Percentiles rank a stretch among this genome's conserved stretches.
Evolutionary conservation across 2,329 filamentous ascomycete genomes (phyloP).

Genomic region (Curvularia verruculosa): DNA sequence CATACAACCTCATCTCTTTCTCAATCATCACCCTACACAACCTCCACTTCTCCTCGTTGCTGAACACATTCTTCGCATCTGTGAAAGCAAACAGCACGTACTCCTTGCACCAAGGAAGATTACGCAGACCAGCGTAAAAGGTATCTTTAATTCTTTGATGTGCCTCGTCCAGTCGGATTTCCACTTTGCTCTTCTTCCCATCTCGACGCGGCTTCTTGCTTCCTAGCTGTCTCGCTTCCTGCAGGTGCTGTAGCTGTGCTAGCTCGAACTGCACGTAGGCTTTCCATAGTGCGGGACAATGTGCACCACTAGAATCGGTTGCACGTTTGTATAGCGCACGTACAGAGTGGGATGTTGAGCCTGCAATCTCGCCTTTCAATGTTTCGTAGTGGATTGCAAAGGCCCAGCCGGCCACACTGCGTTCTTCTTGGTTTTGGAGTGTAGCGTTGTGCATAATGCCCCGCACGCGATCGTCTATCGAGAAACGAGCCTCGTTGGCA

Average conservation of each 20-base stretch:
- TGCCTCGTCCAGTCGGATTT: conserved; percentile 32
- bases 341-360: conserved; percentile 57
- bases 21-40: conserved; percentile 64
- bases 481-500: conserved; percentile 74
- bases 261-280: conserved; percentile 44
- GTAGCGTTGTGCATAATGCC: conserved; percentile 60
- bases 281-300: conserved; percentile 43
- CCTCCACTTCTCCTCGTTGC: conserved; percentile 57
- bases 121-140: conserved; percentile 62
- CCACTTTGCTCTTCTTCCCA: conserved; percentile 30
- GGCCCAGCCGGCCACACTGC: conserved; percentile 57
- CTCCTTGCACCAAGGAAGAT: conserved; percentile 68
- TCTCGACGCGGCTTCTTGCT: conserved; percentile 21
- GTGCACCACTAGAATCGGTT: conserved; percentile 43
- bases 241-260: conserved; percentile 9
- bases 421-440: conserved; percentile 35
- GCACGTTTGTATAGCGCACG: conserved; percentile 63
- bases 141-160: conserved; percentile 56
- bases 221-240: conserved; percentile 17
- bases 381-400: conserved; percentile 64
- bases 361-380: conserved; percentile 49
- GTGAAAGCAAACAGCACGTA: conserved; percentile 64
- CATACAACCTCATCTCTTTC: conserved; percentile 66
- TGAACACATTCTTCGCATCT: conserved; percentile 45
- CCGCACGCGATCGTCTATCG: conserved; percentile 79